A percentile compares a stretch with the other conserved stretches of the same genome.
Conservation (phyloP, 2,329 filamentous ascomycete species). For the Aspergillus pseudoglaucus region DNA sequence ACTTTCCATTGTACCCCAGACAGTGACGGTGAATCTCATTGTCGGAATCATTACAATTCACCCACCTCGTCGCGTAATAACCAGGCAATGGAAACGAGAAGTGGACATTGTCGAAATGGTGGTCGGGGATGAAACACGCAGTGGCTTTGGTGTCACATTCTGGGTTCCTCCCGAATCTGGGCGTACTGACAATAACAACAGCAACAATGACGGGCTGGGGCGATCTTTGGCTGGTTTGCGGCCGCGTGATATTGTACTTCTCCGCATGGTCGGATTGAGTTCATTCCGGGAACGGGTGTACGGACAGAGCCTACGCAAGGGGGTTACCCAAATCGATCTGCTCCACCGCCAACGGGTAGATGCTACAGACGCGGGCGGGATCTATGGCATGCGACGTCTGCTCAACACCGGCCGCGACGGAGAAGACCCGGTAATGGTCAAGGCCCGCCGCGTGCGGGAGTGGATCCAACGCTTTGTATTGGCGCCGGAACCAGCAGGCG, state of each 20-base stretch:
- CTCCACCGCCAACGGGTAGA: conserved; percentile 54
- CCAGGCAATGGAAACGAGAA: conserved; percentile 46
- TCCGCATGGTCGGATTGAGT: conserved; percentile 72
- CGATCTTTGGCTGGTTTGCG: conserved; percentile 46
- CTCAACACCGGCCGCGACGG: conserved; percentile 17
- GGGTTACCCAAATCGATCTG: conserved; percentile 63
- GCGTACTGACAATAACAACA: conserved; percentile 7
- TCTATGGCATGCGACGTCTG: conserved; percentile 52
- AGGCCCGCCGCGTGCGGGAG: conserved; percentile 61
- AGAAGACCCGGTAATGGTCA: conserved; percentile 50
- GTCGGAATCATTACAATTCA: conserved; percentile 69
- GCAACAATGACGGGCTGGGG: conserved; percentile 28
- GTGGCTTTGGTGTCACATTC: conserved; percentile 75
- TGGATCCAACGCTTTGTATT: conserved; percentile 71
- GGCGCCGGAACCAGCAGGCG: conserved; percentile 25
- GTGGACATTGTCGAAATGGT: conserved; percentile 68
- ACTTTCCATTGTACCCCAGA: conserved; percentile 64
- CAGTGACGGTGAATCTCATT: conserved; percentile 75
- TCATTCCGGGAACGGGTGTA: conserved; percentile 73
- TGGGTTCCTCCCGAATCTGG: conserved; percentile 56
- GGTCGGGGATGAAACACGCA: conserved; percentile 76
- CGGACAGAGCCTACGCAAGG: conserved; percentile 70
- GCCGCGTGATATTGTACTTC: conserved; percentile 68
- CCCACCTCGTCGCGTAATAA: conserved; percentile 60
- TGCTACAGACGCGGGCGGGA: conserved; percentile 48